Base-by-base conservation (phyloP, 768 basidiomycete genomes). In the Austroboletus eburneus region DNA sequence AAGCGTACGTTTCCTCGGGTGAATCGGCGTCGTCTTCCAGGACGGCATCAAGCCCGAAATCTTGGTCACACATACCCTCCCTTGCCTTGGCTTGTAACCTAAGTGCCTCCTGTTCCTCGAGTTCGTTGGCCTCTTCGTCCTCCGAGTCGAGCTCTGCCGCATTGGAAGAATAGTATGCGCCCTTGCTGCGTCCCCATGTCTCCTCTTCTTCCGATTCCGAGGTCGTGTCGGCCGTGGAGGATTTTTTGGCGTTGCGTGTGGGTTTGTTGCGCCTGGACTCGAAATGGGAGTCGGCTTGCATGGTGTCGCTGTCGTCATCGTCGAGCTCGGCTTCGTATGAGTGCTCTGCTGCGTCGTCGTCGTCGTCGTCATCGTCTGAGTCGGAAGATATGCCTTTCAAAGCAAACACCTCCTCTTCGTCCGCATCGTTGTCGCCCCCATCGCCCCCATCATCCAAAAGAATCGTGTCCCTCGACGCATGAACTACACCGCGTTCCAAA, bases 31-130 rank as follows among this genome's bases (percentile, higher is more conserved):
- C 59, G 23, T 42, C 51, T 46, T 81, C 77, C 17, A 74, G 64
- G 33, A 70, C 64, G 51, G 87, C 89, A 21, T 74, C 78, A 35
- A 97, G 69, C 10, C 93, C 93, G 59, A 90, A 96, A 65, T 97
- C 93, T 14, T 78, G 82, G 36, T 91, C 87, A 9, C 56, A 67
- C 73, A 95, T 75, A 10, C 66, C 76, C 53, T 89, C 85, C 25
- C 85, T 75, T 20, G 78, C 72, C 68, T 89, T 92, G 30, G 69
- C 65, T 64, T 95, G 94, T 37, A 95, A 67, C 47, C 90, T 73
- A 55, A 69, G 81, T 7, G 87, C 89, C 64, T 97, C 93, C 61
- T 86, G 82, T 62, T 91, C 90, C 59, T 97, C 92, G 41, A 95
- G 69, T 54, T 87, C 85, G 58, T 88, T 79, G 27, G 82, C 87